Conservation (phyloP, 495 filamentous ascomycete genomes). For the Aspergillus affinis region DNA sequence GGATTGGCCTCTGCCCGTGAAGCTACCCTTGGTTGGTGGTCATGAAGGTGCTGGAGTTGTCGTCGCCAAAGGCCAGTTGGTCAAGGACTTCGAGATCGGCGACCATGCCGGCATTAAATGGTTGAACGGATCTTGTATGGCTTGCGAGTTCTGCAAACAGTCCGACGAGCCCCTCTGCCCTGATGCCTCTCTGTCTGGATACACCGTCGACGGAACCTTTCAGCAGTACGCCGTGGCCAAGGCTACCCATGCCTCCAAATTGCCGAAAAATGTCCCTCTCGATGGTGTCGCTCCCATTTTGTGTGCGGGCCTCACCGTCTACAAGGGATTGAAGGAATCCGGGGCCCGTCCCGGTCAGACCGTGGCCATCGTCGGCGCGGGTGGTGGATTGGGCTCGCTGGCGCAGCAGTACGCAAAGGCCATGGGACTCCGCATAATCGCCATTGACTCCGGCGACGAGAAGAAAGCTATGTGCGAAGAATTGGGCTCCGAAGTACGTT, state of each 20-base stretch:
- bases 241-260: slow-evolving; percentile 74
- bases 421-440: slow-evolving; percentile 78
- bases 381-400: slow-evolving; percentile 80
- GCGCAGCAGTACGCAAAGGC: slow-evolving; percentile 86
- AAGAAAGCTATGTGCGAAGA: slow-evolving; percentile 66
- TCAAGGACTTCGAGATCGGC: slow-evolving; percentile 71
- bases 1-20: slow-evolving; percentile 80
- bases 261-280: slow-evolving; percentile 72
- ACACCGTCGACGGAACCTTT: slow-evolving; percentile 90
- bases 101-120: slow-evolving; percentile 87
- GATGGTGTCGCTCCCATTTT: slow-evolving; percentile 80
- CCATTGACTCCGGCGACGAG: slow-evolving; percentile 77
- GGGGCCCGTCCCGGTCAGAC: slow-evolving; percentile 70
- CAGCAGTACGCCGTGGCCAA: slow-evolving; percentile 90
- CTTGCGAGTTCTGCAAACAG: slow-evolving; percentile 77
- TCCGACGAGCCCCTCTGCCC: slow-evolving; percentile 77
- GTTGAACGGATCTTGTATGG: slow-evolving; percentile 80
- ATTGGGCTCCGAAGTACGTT: slow-evolving; percentile 59
- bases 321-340: slow-evolving; percentile 89
- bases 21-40: slow-evolving; percentile 86
- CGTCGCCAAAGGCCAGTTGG: slow-evolving; percentile 73
- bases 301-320: slow-evolving; percentile 89
- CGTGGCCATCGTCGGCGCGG: slow-evolving; percentile 85
- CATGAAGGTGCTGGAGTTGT: slow-evolving; percentile 90
- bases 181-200: slow-evolving; percentile 72